Base-by-base conservation (phyloP, 768 basidiomycete species). In the Podaxis carcinomalis region DNA sequence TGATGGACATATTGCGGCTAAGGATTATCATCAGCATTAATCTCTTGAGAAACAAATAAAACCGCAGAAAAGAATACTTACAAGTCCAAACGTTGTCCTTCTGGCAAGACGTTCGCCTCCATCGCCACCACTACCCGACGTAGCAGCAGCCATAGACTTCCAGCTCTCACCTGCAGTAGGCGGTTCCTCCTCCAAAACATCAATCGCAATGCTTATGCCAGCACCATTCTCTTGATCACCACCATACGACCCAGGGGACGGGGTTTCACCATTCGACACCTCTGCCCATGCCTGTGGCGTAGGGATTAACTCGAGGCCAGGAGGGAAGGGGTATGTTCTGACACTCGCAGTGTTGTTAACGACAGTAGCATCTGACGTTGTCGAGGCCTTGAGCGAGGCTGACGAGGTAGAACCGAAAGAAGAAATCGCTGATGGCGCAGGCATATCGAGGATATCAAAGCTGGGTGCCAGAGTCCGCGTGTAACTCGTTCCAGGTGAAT, bases 101-200 rank as follows among this genome's bases (percentile, higher is more conserved):
- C 80, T 76, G 39, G 73, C 74, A 58, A 71, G 63, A 53, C 72
- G 67, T 52, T 66, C 68, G 28, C 68, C 56, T 32, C 62, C 66
- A 53, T 47, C 60, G 60, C 68, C 64, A 4, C 62, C 62, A 44
- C 57, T 56, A 46, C 70, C 70, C 3, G 70, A 46, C n/a, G 51
- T 59, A 19, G 73, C 74, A 37, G 77, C 68, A 7, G 84, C 75
- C 62, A 90, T 74, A 10, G 76, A 75, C 61, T 83, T 77, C 90
- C 90, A 91, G 4, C 81, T 75, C 57, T 81, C 82, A 19, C 78
- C 78, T 25, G 89, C 84, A 58, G 68, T 68, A 2, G 90, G 89
- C 6, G 90, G 89, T 23, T 79, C 85, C 36, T 89, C 86, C 62
- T 92, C 90, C 14, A 89, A 73, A 4, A 89, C 68, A 67, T 90